Base-by-base conservation (phyloP, 78 protist genomes). In the Chrysochromulina parva region DNA sequence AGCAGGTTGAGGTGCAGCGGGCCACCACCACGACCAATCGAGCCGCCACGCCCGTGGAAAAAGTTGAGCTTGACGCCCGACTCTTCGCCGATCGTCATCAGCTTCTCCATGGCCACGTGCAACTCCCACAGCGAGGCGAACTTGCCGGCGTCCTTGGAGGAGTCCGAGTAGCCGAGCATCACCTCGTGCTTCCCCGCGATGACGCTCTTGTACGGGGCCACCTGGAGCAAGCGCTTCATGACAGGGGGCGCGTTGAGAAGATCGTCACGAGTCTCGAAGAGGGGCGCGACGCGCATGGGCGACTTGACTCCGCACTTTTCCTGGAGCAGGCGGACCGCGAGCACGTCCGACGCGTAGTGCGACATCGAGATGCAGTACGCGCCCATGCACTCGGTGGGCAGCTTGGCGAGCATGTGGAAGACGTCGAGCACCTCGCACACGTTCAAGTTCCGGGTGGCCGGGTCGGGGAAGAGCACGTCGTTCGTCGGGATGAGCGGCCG, bases 11-110 rank as follows among this genome's bases (percentile, higher is more conserved):
- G 38, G 73, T 94, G 92, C 20, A 90, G 88, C 6, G 96, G 93
- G 22, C 95, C 96, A 52, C 96, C 97, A 17, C 97, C 97, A 53
- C 97, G 90, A 0, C 93, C 92, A 13, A 88, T 71, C 10, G 86
- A 48, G 60, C 94, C 96, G 71, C 96, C 96, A 28, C 96, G 74
- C 65, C 97, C 97, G 86, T 95, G 97, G 96, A 95, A 95, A 28
- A 95, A 87, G 10, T 66, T 78, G 6, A 93, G 38, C 22, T 50
- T n/a, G 6, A 95, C 92, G 50, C 89, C 84, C 16, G 22, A 47
- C 22, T 62, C 90, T 2, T 76, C 90, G 60, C 80, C 62, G 20
- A 92, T 58, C 14, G n/a, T 22, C 2, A 92, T 57, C 20, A 96
- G 57, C 50, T 62, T 86, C n/a, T 93, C 95, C 90, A 93, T 95